Evolutionary conservation across 306 rosid genomes (phyloP).

Genomic region (Quercus suber): DNA sequence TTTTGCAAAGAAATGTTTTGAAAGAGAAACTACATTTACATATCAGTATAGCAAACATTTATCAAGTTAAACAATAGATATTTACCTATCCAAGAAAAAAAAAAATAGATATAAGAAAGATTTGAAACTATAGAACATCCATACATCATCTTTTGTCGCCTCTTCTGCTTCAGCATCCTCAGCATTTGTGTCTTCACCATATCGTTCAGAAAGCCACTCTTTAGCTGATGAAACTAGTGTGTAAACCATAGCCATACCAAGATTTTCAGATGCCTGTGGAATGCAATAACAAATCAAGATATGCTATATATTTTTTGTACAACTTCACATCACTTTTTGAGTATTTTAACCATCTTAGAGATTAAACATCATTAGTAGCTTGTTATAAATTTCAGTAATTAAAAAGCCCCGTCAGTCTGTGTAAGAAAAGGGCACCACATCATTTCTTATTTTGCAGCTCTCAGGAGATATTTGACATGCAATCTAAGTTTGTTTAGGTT

Average conservation of each 20-base stretch:
- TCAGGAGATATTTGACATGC: not conserved
- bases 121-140: slow-evolving; percentile 19
- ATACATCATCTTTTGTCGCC: slow-evolving; percentile 88
- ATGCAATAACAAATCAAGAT: slow-evolving; percentile 27
- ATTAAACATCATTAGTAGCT: not conserved
- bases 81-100: too few species aligned
- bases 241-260: slow-evolving; percentile 99
- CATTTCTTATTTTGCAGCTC: not conserved
- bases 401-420: slow-evolving; percentile 8
- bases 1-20: slow-evolving; percentile 3
- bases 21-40: slow-evolving; percentile 4
- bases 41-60: slow-evolving; percentile 9
- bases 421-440: not conserved
- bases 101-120: not conserved
- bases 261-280: slow-evolving; percentile 93
- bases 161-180: slow-evolving; percentile 69
- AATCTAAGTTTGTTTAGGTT: not conserved
- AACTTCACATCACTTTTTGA: slow-evolving; percentile 18
- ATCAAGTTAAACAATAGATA: slow-evolving; percentile 3
- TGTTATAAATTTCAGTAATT: slow-evolving; percentile 3
- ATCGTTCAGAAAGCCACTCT: slow-evolving; percentile 88
- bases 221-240: slow-evolving; percentile 88
- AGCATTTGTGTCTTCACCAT: slow-evolving; percentile 49
- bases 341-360: slow-evolving; percentile 22
- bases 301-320: slow-evolving; percentile 24